Evolutionary conservation across 768 basidiomycete species (phyloP).

Genomic region (Lentinus brumalis): DNA sequence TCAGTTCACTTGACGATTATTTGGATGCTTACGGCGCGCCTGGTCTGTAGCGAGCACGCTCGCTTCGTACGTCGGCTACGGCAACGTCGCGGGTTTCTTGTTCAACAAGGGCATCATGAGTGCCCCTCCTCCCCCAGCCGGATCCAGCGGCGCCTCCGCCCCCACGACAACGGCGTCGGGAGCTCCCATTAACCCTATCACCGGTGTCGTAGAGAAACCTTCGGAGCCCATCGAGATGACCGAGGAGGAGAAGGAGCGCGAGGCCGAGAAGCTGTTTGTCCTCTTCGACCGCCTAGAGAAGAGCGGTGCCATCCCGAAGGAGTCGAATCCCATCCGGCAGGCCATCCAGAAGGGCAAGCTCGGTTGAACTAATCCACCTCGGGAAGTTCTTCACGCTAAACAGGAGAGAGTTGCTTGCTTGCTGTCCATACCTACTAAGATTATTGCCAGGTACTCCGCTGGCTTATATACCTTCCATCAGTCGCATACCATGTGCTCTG

Average conservation of each 20-base stretch:
- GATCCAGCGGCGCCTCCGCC: slow-evolving; percentile 35
- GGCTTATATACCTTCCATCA: slow-evolving; percentile 14
- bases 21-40: no score
- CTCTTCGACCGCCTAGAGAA: slow-evolving; percentile 88
- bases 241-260: slow-evolving; percentile 91
- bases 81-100: slow-evolving; percentile 92
- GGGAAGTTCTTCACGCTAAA: no score
- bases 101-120: slow-evolving; percentile 86
- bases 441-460: slow-evolving; percentile 4
- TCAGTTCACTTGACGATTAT: no score
- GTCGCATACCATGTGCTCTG: slow-evolving; percentile 7
- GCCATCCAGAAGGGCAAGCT: slow-evolving; percentile 56
- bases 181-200: slow-evolving; percentile 78
- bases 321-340: slow-evolving; percentile 72
- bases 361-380: slow-evolving; percentile 15
- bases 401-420: background rate
- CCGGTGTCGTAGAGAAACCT: slow-evolving; percentile 60
- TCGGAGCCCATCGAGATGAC: slow-evolving; percentile 67
- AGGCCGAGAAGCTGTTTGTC: slow-evolving; percentile 90
- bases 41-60: slow-evolving; percentile 59
- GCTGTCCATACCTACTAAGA: background rate
- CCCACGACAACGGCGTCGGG: slow-evolving; percentile 37
- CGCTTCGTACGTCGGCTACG: slow-evolving; percentile 86
- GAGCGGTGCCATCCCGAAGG: slow-evolving; percentile 65
- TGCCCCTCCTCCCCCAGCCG: slow-evolving; percentile 46